Evolutionary conservation across 805 yeast genomes (phyloP), one percentile per base, ranked within the genome.

Genomic region (Wickerhamiella lipophila): DNA sequence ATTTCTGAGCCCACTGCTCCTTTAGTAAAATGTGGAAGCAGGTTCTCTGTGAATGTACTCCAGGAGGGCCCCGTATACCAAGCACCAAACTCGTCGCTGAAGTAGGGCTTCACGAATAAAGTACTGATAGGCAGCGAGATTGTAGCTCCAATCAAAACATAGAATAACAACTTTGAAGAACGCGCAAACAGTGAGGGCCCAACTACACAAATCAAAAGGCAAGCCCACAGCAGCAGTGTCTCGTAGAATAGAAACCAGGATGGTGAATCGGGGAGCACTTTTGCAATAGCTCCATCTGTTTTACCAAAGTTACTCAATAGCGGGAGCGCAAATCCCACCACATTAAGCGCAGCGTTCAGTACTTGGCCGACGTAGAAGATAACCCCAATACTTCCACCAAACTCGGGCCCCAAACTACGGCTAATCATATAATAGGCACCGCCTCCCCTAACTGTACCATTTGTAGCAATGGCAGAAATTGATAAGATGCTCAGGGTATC

Each of bases 351-450:
- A 19, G 71, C 66, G 62, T 92, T 92, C 50, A 92, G 70, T 7
- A 88, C 87, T 67, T 92, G 99, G 0, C 99, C 99, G 47, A 92
- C 71, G 60, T 82, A 94, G 63, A 92, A 92, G 21, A 92, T 89
- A 25, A 92, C 72, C 1, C 99, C 99, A 54, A 92, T 89, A 3
- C 96, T 83, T 3, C 98, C 98, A 23, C 99, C 99, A 65, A 92
- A 92, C 62, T 92, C 99, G 3, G 96, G 96, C 0, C 99, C 99
- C 52, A 92, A 68, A 29, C 95, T 81, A 56, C 99, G 73, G 29
- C 95, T 83, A 52, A 92, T 86, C 96, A 92, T 92, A 59, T 87
- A 92, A 62, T 92, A 92, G 0, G 97, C 96, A 43, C 99, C 99
- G 13, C 99, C 99, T 12, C 97, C 97, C 56, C 87, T 76, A 2